These are phyloP conservation scores for Pseudogymnoascus sp. DNA, from an alignment of 2,329 filamentous ascomycete genomes.

Conservation along the genomic window DNA sequence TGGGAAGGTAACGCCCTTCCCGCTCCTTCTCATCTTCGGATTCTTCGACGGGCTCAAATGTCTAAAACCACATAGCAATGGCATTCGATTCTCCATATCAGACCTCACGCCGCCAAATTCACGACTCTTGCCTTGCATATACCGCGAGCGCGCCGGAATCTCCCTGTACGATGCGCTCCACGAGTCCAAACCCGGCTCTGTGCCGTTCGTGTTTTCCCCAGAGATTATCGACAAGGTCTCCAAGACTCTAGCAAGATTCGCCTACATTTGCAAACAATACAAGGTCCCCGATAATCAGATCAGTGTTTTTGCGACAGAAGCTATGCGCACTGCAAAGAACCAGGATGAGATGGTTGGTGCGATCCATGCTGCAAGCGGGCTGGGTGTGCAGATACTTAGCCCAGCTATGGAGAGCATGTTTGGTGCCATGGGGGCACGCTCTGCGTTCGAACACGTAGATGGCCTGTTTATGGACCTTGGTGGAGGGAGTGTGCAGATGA, in stretches of 20 bases:
- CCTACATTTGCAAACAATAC: constrained; percentile 62
- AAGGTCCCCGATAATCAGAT: constrained; percentile 60
- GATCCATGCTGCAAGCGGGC: constrained; percentile 58
- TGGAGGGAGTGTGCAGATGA: constrained; percentile 63
- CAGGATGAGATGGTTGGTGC: constrained; percentile 57
- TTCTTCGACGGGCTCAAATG: not conserved
- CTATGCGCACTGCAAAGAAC: constrained; percentile 75
- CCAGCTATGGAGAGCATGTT: constrained; percentile 78
- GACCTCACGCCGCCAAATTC: constrained; percentile 65
- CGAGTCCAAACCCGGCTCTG: constrained; percentile 35
- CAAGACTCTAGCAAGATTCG: constrained; percentile 62
- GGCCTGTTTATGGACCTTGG: constrained; percentile 84
- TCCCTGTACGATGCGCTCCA: constrained; percentile 80
- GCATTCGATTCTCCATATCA: constrained; percentile 86
- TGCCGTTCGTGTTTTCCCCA: constrained; percentile 37
- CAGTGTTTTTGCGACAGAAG: constrained; percentile 78
- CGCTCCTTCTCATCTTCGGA: not conserved
- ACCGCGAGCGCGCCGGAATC: constrained; percentile 70
- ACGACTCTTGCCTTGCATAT: constrained; percentile 70
- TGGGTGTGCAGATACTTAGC: constrained; percentile 64
- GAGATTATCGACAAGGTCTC: constrained; percentile 61
- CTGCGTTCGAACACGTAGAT: constrained; percentile 61
- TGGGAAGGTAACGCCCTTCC: constrained; percentile 28
- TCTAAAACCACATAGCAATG: constrained; percentile 57
- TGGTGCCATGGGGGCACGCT: constrained; percentile 77